phyloP scores from a whole-genome alignment of 1,284 basidiomycete genomes.

The Cryptococcus sp. region DNA sequence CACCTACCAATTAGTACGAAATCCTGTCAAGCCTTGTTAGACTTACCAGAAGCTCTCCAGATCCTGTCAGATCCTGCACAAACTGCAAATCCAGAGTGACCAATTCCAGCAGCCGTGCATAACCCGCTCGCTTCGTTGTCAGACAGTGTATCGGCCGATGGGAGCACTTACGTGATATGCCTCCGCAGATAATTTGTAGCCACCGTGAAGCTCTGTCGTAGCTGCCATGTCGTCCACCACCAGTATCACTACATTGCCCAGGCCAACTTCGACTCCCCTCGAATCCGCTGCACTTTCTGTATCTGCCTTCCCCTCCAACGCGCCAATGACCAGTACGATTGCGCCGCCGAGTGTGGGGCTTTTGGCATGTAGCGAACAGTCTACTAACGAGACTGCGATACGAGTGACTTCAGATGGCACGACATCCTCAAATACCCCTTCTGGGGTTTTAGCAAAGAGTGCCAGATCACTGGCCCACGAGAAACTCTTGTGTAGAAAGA shows the following conservation, averaged over 20 bases:
- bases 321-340: constrained; percentile 62
- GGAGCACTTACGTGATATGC: constrained; percentile 63
- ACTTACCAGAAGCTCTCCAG: constrained; percentile 21
- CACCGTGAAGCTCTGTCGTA: constrained; percentile 18
- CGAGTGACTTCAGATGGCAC: constrained; percentile 82
- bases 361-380: constrained; percentile 63
- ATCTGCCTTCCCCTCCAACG: constrained; percentile 64
- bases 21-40: not conserved
- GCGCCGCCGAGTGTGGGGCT: constrained; percentile 62
- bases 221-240: constrained; percentile 61
- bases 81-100: constrained; percentile 53
- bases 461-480: constrained; percentile 63
- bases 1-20: constrained; percentile 11
- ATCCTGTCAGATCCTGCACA: constrained; percentile 19
- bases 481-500: constrained; percentile 61
- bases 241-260: constrained; percentile 54
- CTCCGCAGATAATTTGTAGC: constrained; percentile 31
- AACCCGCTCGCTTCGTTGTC: constrained; percentile 46
- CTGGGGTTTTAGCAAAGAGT: constrained; percentile 73
- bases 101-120: constrained; percentile 64
- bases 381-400: constrained; percentile 62
- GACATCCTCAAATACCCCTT: constrained; percentile 90
- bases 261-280: constrained; percentile 54
- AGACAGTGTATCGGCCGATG: not conserved
- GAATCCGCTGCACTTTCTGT: constrained; percentile 64